Conservation (phyloP, 441 rosid genomes). For the Jatropha multifida region DNA sequence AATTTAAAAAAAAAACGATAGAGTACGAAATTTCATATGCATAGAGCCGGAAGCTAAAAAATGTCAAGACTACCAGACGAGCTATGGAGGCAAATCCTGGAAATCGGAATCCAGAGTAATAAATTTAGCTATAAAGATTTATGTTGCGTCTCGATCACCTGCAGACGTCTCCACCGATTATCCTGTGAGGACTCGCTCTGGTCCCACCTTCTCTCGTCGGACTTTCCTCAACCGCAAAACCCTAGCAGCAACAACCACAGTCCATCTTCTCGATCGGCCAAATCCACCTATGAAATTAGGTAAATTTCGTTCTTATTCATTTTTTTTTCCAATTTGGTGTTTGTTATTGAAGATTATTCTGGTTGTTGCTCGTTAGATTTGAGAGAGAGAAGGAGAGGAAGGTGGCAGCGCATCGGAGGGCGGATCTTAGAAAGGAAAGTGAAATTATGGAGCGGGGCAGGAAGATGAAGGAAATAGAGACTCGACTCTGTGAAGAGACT, state of each 20-base stretch:
- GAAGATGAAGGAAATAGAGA: constrained; percentile 55
- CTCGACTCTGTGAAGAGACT: constrained; percentile 43
- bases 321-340: neutral
- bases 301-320: constrained; percentile 1
- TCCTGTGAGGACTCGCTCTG: constrained; percentile 67
- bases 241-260: neutral
- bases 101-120: constrained; percentile 44
- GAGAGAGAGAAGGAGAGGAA: constrained; percentile 66
- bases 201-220: constrained; percentile 50
- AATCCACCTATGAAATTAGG: constrained; percentile 55
- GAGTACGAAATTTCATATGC: neutral
- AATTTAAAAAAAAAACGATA: too few species aligned
- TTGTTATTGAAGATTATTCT: neutral
- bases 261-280: constrained; percentile 26
- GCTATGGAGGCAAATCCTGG: constrained; percentile 69
- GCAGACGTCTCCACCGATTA: constrained; percentile 68
- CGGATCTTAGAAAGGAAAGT: constrained; percentile 68
- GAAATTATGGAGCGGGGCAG: constrained; percentile 48
- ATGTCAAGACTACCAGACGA: constrained; percentile 70
- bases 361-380: constrained; percentile 41
- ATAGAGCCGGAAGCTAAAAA: neutral
- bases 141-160: constrained; percentile 74
- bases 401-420: constrained; percentile 52
- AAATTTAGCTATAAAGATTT: constrained; percentile 58
- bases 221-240: constrained; percentile 43